Conservation (phyloP, 2,329 filamentous ascomycete genomes). For the Talaromyces piceae region DNA sequence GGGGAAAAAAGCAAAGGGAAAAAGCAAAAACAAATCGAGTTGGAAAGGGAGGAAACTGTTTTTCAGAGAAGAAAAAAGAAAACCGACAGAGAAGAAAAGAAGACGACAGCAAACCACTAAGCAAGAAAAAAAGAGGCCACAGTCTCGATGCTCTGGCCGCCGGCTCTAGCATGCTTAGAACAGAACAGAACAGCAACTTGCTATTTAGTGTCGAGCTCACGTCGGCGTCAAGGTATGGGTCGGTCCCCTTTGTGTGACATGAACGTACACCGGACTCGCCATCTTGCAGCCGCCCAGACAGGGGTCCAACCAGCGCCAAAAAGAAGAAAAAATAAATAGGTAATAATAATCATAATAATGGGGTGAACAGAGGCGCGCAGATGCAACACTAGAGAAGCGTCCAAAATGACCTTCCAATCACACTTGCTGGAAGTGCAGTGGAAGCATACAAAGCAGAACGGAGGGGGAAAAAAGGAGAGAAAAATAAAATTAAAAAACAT, state of each 20-base stretch:
- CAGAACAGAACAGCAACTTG: too few species aligned
- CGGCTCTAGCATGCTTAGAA: too few species aligned
- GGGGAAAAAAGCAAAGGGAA: not conserved
- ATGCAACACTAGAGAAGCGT: slow-evolving; percentile 3
- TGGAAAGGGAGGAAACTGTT: not conserved
- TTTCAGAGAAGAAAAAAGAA: not conserved
- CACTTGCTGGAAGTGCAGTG: not conserved
- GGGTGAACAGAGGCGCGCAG: not conserved
- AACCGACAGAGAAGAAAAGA: not conserved
- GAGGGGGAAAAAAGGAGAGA: too few species aligned
- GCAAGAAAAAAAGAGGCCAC: too few species aligned
- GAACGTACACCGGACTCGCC: slow-evolving; percentile 9
- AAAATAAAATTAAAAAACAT: not conserved
- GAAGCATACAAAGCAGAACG: too few species aligned
- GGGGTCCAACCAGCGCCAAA: slow-evolving; percentile 7
- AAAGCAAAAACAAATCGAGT: not conserved
- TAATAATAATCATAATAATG: not conserved
- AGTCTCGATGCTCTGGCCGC: too few species aligned
- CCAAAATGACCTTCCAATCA: slow-evolving; percentile 11
- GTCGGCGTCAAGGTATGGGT: slow-evolving; percentile 7
- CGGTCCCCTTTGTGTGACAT: slow-evolving; percentile 12
- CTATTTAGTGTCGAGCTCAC: too few species aligned
- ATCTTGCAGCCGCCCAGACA: slow-evolving; percentile 7
- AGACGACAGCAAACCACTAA: not conserved
- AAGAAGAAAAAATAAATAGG: not conserved